Conservation (phyloP, 2,329 filamentous ascomycete species). For the Bipolaris zeicola region DNA sequence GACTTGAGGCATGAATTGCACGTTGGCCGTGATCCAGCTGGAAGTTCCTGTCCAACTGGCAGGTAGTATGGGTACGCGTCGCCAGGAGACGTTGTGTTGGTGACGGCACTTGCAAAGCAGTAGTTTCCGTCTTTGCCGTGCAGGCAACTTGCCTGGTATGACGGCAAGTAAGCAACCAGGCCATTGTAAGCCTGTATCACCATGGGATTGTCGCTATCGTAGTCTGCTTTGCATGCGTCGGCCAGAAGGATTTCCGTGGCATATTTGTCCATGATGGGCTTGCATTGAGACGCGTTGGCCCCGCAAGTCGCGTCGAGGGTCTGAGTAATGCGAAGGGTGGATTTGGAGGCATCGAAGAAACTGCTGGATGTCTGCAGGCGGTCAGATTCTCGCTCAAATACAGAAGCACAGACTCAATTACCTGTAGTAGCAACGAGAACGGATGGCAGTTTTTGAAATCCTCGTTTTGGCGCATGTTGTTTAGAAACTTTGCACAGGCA, state of each 20-base stretch:
- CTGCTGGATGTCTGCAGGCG: conserved; percentile 72
- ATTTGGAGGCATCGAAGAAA: conserved; percentile 81
- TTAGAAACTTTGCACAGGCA: conserved; percentile 71
- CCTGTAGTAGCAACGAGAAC: conserved; percentile 81
- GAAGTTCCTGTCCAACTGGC: conserved; percentile 75
- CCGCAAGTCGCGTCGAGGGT: conserved; percentile 80
- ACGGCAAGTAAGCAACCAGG: conserved; percentile 74
- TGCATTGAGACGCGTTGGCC: conserved; percentile 70
- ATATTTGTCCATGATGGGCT: conserved; percentile 65
- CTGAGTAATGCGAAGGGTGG: conserved; percentile 72
- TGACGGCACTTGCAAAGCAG: conserved; percentile 85
- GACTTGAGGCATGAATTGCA: conserved; percentile 78
- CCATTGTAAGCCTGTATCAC: conserved; percentile 78
- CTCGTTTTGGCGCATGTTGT: conserved; percentile 66
- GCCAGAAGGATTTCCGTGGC: conserved; percentile 67
- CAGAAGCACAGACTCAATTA: conserved; percentile 48
- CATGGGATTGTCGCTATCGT: conserved; percentile 67
- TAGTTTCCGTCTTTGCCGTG: conserved; percentile 67
- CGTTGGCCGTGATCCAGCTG: conserved; percentile 67
- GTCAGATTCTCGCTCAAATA: conserved; percentile 7
- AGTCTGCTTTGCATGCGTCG: conserved; percentile 74
- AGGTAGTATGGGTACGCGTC: conserved; percentile 86
- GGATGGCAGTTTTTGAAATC: conserved; percentile 79
- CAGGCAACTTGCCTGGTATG: conserved; percentile 83
- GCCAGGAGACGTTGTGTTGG: conserved; percentile 71